Conservation (phyloP, 1,284 basidiomycete species). For the Dichomitus squalens region DNA sequence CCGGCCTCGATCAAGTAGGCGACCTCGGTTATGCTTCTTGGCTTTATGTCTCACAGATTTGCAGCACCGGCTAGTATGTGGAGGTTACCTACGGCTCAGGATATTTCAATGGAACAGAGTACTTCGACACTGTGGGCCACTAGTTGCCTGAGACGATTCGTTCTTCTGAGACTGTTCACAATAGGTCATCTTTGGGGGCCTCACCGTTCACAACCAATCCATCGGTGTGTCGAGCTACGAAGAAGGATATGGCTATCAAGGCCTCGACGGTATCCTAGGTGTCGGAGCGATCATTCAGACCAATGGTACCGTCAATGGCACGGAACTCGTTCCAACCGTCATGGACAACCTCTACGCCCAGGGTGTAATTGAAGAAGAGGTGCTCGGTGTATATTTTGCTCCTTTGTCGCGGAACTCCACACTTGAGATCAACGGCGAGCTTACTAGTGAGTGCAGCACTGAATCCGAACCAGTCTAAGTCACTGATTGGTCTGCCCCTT, state of each 20-base stretch:
- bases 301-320: slow-evolving; percentile 33
- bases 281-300: slow-evolving; percentile 58
- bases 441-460: too few relatives aligned
- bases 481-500: too few relatives aligned
- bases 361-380: slow-evolving; percentile 47
- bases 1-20: slow-evolving; percentile 47
- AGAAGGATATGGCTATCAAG: slow-evolving; percentile 43
- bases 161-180: slow-evolving; percentile 44
- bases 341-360: slow-evolving; percentile 42
- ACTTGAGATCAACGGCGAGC: too few relatives aligned
- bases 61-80: slow-evolving; percentile 16
- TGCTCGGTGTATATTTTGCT: too few relatives aligned
- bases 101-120: slow-evolving; percentile 52
- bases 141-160: neutral
- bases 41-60: neutral
- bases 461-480: too few relatives aligned
- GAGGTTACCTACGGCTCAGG: slow-evolving; percentile 54
- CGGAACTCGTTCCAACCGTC: slow-evolving; percentile 37
- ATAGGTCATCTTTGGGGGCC: slow-evolving; percentile 43
- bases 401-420: too few relatives aligned
- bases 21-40: slow-evolving; percentile 15
- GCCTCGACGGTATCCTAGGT: slow-evolving; percentile 58
- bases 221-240: slow-evolving; percentile 51
- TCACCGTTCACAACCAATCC: slow-evolving; percentile 51
- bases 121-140: neutral